Evolutionary conservation across 2,329 filamentous ascomycete species (phyloP), one percentile per base, ranked within the genome.

Genomic region (Penicillium vulpinum): DNA sequence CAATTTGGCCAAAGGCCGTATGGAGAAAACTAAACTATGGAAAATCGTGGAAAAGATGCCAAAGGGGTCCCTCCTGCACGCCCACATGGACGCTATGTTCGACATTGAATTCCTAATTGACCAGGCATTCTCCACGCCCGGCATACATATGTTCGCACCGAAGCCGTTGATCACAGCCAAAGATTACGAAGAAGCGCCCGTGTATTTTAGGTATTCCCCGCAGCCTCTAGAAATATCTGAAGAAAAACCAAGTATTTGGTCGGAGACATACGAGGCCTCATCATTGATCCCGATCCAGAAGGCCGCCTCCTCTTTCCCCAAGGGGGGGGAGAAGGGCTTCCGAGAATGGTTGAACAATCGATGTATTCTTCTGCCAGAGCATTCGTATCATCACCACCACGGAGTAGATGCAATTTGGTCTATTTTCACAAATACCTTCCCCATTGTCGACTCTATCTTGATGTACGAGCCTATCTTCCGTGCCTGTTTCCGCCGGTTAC

Each of bases 401-500:
- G 91, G 92, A 3, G 82, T 92, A 16, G 88, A 94, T 71, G 88
- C 88, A 51, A 88, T 96, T 53, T 97, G 92, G 92, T 78, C 81
- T 24, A 92, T 94, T 69, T 96, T 97, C 75, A 78, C 77, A 48
- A 85, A 83, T 43, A 89, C 88, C 59, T 96, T 97, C 74, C 76
- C 82, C 3, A 84, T 93, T 4, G 81, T 93, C 43, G 84, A 85
- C 39, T 88, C 86, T 16, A 83, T 96, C 50, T 81, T 96, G 47
- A 90, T 89, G 75, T 96, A 97, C 75, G 93, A 97, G 75, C 92
- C 92, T 15, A 90, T 97, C 61, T 93, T 90, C 76, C 85, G 91
- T 24, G 79, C 80, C 18, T 95, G 91, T 68, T 77, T 97, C 58
- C 85, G 83, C 28, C 83, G 85, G 22, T 81, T 97, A 65, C 85